Conservation (phyloP, 352 stramenopile genomes). For the Phytophthora quininea region DNA sequence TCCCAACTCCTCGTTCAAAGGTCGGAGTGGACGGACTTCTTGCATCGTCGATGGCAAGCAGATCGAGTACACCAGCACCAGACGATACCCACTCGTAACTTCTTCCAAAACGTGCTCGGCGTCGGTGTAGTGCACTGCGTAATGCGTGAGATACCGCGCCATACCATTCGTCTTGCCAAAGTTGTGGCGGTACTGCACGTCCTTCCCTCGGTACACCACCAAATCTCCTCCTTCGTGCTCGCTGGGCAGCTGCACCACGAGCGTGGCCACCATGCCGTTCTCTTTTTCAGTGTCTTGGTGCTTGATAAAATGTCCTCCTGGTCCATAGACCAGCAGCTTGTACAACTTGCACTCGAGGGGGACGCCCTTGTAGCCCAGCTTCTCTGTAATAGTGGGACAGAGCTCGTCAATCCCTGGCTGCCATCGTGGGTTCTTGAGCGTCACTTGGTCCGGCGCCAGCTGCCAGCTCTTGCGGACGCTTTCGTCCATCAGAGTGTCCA, state of each 20-base stretch:
- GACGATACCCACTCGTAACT: conserved; percentile 17
- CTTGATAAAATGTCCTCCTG: conserved; percentile 37
- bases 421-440: conserved; percentile 2
- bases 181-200: conserved; percentile 8
- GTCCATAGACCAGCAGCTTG: conserved; percentile 51
- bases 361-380: conserved; percentile 7
- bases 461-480: conserved; percentile 21
- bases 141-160: conserved; percentile 6
- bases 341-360: conserved; percentile 25
- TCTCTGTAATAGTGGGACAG: not conserved
- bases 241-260: conserved; percentile 36
- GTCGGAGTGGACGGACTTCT: not conserved
- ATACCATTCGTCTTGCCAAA: conserved; percentile 12
- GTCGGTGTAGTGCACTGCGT: conserved; percentile 16
- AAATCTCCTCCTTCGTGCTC: conserved; percentile 13
- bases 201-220: not conserved
- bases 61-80: conserved; percentile 19
- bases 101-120: conserved; percentile 10
- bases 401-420: conserved; percentile 4
- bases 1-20: not conserved
- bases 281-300: conserved; percentile 58
- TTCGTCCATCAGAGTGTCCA: conserved; percentile 9
- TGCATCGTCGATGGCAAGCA: conserved; percentile 13
- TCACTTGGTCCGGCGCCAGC: conserved; percentile 7
- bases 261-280: conserved; percentile 46